Evolutionary conservation across 1,284 basidiomycete genomes (phyloP).

Genomic region (Ustilago nuda): DNA sequence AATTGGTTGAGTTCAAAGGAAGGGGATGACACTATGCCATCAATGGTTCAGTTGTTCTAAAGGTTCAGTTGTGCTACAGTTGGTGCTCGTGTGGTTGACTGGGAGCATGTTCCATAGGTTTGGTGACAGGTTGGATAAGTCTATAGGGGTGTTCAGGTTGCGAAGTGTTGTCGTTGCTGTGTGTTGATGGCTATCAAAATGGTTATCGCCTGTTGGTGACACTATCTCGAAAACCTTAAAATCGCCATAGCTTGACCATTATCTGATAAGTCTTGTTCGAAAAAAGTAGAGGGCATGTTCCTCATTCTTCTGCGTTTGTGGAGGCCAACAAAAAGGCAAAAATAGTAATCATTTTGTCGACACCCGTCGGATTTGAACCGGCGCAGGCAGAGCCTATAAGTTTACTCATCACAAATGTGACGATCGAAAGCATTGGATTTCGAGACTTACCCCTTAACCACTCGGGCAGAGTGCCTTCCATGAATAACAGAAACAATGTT

Average conservation of each 20-base stretch:
- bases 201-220: neutral
- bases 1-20: too few species aligned
- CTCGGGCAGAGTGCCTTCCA: constrained; percentile 43
- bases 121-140: too few species aligned
- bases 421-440: constrained; percentile 24
- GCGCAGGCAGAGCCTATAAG: constrained; percentile 50
- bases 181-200: too few species aligned
- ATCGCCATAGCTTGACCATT: constrained; percentile 7
- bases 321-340: neutral
- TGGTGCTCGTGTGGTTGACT: too few species aligned
- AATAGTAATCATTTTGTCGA: constrained; percentile 28
- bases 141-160: too few species aligned
- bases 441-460: constrained; percentile 54
- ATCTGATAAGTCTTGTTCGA: constrained; percentile 2
- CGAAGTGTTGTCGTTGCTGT: too few species aligned
- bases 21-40: too few species aligned
- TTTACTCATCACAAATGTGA: constrained; percentile 24
- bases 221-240: neutral
- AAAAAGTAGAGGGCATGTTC: neutral
- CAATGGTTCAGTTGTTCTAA: too few species aligned
- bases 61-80: too few species aligned
- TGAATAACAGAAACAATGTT: neutral
- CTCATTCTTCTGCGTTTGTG: neutral
- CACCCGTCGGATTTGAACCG: constrained; percentile 52
- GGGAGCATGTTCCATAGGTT: too few species aligned